Base-by-base conservation (phyloP, 331 rosid genomes). In the Erythrophleum ivorense region DNA sequence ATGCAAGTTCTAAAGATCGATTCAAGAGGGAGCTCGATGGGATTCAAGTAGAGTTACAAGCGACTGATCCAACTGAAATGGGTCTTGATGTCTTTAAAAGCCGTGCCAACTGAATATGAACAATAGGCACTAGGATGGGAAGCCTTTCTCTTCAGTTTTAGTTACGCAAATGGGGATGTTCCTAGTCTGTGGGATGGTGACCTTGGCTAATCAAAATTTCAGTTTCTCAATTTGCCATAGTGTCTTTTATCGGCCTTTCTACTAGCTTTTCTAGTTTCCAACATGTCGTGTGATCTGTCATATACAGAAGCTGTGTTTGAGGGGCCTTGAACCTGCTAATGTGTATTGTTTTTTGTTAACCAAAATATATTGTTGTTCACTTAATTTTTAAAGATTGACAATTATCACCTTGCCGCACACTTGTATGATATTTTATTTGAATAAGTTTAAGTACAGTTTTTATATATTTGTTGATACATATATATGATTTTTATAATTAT, bases 11-110 rank as follows among this genome's bases (percentile, higher is more conserved):
- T 55, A 89, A 89, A 75, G 92, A 89, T 81, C 83, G 92, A 83
- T 90, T 90, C 64, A 90, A 88, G 91, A 90, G 93, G 58, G 93
- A 90, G 85, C 93, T 90, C 49, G 93, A 90, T 84, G 93, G 93
- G 58, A 90, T 90, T 73, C 90, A 88, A 84, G 6, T 90, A 12
- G 94, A 86, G 83, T 83, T 90, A 87, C 94, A 90, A 84, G 92
- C 90, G 50, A 90, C 94, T 7, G 94, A 90, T 81, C 89, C 94
- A 4, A 83, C 89, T 50, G 92, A 90, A 88, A 86, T 90, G 79
- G 86, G 81, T 57, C 85, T 90, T 13, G 94, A 88, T 54, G 90
- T 90, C 71, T 85, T 90, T 43, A 87, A 82, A 73, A 86, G 94
- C 86, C 92, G 90, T 70, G 94, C 82, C 78, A 88, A 62, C 86